A percentile compares a stretch with the other conserved stretches of the same genome.
phyloP scores from a whole-genome alignment of 305 asterid species.

The Solanum chacoense region DNA sequence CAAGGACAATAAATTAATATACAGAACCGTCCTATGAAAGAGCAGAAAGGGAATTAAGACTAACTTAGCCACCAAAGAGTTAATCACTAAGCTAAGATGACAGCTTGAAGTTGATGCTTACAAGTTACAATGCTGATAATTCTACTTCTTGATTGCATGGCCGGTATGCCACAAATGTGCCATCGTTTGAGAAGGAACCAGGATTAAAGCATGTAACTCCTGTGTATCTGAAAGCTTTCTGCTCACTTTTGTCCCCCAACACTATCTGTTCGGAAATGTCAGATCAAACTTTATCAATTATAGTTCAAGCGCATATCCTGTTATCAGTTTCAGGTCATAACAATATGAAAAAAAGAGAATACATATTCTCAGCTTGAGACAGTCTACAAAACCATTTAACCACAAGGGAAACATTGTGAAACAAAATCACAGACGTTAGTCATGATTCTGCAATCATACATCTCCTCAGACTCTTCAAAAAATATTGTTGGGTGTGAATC shows the following conservation, averaged over 20 bases:
- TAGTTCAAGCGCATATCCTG: background rate
- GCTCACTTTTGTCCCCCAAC: conserved; percentile 88
- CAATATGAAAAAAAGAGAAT: background rate
- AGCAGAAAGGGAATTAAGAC: conserved; percentile 29
- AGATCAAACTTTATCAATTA: background rate
- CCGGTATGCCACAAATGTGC: conserved; percentile 69
- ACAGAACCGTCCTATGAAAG: conserved; percentile 3
- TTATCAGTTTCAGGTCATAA: background rate
- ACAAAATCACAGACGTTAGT: background rate
- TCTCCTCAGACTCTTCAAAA: background rate
- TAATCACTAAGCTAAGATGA: background rate
- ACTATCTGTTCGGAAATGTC: conserved; percentile 48
- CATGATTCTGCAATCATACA: background rate
- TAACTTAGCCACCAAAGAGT: conserved; percentile 6
- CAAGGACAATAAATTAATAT: background rate
- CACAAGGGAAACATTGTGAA: background rate
- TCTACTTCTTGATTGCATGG: conserved; percentile 89
- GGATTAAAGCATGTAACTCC: conserved; percentile 94
- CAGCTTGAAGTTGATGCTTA: conserved; percentile 14
- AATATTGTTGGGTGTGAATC: background rate
- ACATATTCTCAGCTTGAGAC: background rate
- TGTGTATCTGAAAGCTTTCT: conserved; percentile 63
- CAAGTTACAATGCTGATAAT: conserved; percentile 62
- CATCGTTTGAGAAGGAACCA: conserved; percentile 86
- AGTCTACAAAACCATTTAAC: background rate